Conservation (phyloP, 2,329 filamentous ascomycete genomes). For the Xylariaceae sp. region DNA sequence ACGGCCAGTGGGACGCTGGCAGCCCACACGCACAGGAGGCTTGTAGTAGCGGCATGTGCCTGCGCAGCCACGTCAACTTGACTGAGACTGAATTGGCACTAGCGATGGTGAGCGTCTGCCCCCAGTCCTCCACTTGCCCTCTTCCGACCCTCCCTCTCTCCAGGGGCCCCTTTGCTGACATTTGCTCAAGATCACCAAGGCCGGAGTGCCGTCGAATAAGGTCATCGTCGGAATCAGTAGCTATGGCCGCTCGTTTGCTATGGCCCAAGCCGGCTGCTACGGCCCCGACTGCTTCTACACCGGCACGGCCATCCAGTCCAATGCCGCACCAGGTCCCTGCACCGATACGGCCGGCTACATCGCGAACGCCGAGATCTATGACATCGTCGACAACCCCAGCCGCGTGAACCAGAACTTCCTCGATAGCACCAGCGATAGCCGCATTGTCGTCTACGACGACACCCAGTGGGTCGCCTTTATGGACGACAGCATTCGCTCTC, state of each 20-base stretch:
- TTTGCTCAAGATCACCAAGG: constrained; percentile 28
- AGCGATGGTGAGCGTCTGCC: no score
- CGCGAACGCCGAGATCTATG: constrained; percentile 25
- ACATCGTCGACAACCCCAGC: constrained; percentile 11
- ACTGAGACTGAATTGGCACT: constrained; percentile 36
- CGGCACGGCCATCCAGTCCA: constrained; percentile 9
- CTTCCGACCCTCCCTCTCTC: no score
- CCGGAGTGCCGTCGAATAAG: constrained; percentile 23
- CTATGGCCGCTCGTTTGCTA: constrained; percentile 21
- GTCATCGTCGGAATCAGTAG: constrained; percentile 23
- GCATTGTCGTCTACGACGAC: constrained; percentile 39
- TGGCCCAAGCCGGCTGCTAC: constrained; percentile 19
- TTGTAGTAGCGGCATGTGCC: constrained; percentile 28
- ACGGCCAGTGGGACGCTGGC: constrained; percentile 28
- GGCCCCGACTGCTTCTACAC: constrained; percentile 16
- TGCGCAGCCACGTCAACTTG: constrained; percentile 34
- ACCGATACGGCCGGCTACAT: constrained; percentile 27
- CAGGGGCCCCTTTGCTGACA: no score
- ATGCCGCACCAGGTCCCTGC: constrained; percentile 21
- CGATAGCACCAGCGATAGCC: constrained; percentile 22
- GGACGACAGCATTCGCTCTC: constrained; percentile 20
- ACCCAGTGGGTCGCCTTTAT: constrained; percentile 40
- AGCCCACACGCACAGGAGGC: constrained; percentile 8
- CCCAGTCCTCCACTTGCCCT: no score
- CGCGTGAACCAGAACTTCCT: constrained; percentile 1